Evolutionary conservation across 495 filamentous ascomycete species (phyloP).

Genomic region (Staphylotrichum longicolle): DNA sequence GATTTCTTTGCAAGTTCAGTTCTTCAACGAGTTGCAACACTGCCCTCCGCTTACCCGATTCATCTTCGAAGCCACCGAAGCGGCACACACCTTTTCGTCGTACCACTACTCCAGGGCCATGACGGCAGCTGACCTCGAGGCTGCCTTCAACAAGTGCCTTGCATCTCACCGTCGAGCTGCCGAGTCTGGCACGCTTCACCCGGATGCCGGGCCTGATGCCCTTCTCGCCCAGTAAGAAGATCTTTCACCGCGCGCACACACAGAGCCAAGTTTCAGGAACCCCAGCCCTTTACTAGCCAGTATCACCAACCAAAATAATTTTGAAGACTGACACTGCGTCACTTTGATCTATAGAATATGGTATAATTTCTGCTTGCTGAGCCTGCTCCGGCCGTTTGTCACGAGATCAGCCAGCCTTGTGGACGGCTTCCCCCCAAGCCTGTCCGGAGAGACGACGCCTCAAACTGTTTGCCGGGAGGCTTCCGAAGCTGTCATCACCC

Average conservation of each 20-base stretch:
- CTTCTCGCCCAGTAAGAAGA: constrained; percentile 30
- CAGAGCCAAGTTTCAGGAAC: not conserved
- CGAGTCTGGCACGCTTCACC: not conserved
- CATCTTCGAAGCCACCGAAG: constrained; percentile 31
- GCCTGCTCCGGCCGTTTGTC: constrained; percentile 29
- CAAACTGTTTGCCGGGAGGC: constrained; percentile 24
- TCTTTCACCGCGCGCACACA: not conserved
- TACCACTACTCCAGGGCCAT: constrained; percentile 31
- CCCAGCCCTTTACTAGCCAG: not conserved
- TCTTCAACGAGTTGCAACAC: constrained; percentile 27
- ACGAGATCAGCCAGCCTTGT: constrained; percentile 21
- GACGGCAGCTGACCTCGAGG: constrained; percentile 31
- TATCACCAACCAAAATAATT: not conserved
- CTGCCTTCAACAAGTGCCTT: constrained; percentile 28
- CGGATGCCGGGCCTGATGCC: constrained; percentile 18
- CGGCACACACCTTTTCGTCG: constrained; percentile 29
- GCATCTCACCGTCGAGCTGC: constrained; percentile 17
- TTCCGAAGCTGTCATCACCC: constrained; percentile 30
- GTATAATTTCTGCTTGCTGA: constrained; percentile 33
- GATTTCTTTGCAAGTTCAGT: constrained; percentile 28
- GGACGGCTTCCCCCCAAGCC: constrained; percentile 15
- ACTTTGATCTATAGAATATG: constrained; percentile 21
- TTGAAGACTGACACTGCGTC: not conserved
- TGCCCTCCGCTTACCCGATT: constrained; percentile 27
- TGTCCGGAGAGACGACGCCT: constrained; percentile 21